Percentiles rank a stretch among this genome's conserved stretches.
These are phyloP conservation scores for Orychophragmus violaceus DNA, from an alignment of 345 rosid genomes.

Conservation along the genomic window DNA sequence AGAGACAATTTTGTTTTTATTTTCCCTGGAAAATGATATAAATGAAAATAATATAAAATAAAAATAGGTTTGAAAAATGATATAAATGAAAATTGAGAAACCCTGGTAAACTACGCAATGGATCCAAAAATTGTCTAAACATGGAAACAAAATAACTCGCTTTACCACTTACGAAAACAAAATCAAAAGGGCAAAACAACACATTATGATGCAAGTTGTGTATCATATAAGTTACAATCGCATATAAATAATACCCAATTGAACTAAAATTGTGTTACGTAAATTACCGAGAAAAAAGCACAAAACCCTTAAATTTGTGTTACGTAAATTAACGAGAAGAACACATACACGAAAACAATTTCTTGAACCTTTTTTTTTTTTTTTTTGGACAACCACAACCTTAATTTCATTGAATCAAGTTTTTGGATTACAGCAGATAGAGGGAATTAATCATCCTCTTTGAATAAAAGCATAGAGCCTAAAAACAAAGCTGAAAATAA, in stretches of 20 bases:
- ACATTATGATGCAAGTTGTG: constrained; percentile 27
- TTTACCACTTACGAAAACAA: constrained; percentile 10
- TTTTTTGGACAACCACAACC: too few relatives aligned
- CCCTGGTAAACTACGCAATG: too few relatives aligned
- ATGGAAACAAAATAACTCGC: constrained; percentile 14
- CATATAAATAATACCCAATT: neutral
- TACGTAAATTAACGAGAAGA: neutral
- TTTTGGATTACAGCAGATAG: too few relatives aligned
- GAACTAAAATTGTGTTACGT: neutral
- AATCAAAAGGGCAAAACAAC: constrained; percentile 4
- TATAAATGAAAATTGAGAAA: too few relatives aligned
- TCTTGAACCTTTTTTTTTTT: neutral
- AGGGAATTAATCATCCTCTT: too few relatives aligned
- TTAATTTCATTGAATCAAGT: too few relatives aligned
- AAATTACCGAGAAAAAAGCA: neutral
- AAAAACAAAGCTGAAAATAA: too few relatives aligned
- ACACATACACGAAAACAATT: neutral
- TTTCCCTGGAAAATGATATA: too few relatives aligned
- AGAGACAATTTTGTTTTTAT: too few relatives aligned
- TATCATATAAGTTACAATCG: neutral
- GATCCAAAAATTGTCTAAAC: neutral
- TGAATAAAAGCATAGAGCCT: too few relatives aligned
- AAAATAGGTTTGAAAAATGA: too few relatives aligned
- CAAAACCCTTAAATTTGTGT: neutral
- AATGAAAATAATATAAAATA: too few relatives aligned